phyloP scores from a whole-genome alignment of 2,329 filamentous ascomycete species.

The Phaeosphaeriaceae sp. region DNA sequence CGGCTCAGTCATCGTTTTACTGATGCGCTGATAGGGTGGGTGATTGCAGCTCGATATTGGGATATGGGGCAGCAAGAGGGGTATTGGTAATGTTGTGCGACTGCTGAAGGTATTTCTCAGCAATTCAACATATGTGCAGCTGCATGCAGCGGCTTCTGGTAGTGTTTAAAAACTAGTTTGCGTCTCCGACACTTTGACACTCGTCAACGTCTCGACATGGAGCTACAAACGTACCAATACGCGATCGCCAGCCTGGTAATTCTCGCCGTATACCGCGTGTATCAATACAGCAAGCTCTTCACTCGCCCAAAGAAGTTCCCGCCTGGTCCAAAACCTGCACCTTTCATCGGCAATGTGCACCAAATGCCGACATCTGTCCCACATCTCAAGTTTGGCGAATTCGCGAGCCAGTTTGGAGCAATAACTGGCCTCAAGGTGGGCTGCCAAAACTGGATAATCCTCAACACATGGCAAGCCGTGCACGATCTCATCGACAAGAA shows the following conservation, averaged over 20 bases:
- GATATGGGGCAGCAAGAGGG: background rate
- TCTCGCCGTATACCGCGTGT: background rate
- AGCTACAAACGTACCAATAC: background rate
- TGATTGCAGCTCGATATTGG: background rate
- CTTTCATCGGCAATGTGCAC: conserved; percentile 20
- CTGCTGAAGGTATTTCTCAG: too few relatives aligned
- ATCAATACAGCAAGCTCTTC: background rate
- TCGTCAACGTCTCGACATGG: background rate
- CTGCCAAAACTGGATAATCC: conserved; percentile 4
- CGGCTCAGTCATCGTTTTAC: background rate
- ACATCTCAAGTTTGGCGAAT: conserved; percentile 9
- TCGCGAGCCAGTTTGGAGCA: conserved; percentile 6
- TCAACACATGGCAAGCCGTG: conserved; percentile 11
- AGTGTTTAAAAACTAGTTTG: too few relatives aligned
- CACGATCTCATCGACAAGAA: conserved; percentile 10
- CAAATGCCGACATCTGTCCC: conserved; percentile 5
- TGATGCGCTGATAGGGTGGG: background rate
- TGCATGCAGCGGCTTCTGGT: too few relatives aligned
- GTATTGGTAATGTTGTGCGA: background rate
- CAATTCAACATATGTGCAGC: too few relatives aligned
- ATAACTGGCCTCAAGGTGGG: conserved; percentile 12
- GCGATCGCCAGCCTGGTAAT: background rate
- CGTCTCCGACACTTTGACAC: too few relatives aligned
- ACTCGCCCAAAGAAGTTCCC: conserved; percentile 1
- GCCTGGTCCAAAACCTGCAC: conserved; percentile 13